A percentile compares a stretch with the other conserved stretches of the same genome.
Conservation (phyloP, 257 asterid species). For the Petunia axillaris region DNA sequence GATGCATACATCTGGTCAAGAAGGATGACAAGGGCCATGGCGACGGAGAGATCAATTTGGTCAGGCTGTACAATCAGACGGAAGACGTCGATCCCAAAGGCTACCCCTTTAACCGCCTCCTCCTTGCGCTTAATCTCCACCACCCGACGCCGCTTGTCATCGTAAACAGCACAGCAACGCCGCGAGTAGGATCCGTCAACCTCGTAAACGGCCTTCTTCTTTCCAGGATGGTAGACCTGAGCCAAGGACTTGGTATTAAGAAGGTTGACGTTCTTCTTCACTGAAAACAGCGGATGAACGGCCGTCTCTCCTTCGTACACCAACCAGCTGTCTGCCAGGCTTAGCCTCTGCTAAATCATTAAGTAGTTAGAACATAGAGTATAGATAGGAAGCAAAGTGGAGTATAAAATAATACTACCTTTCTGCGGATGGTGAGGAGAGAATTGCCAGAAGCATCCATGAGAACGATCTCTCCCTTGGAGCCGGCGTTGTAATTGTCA, state of each 20-base stretch:
- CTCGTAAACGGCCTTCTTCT: slow-evolving; percentile 33
- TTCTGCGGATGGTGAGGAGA: slow-evolving; percentile 74
- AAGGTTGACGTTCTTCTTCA: slow-evolving; percentile 50
- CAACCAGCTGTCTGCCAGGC: slow-evolving; percentile 65
- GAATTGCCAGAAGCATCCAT: slow-evolving; percentile 72
- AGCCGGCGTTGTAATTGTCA: slow-evolving; percentile 64
- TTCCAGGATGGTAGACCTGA: slow-evolving; percentile 31
- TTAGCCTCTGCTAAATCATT: slow-evolving; percentile 45
- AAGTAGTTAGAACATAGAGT: too few relatives aligned
- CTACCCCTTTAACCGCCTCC: slow-evolving; percentile 54
- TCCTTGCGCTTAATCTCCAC: slow-evolving; percentile 76
- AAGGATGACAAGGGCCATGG: slow-evolving; percentile 70
- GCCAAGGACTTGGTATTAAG: slow-evolving; percentile 46
- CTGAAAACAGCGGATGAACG: slow-evolving; percentile 44
- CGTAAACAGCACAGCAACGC: slow-evolving; percentile 59
- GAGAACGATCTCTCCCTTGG: slow-evolving; percentile 50
- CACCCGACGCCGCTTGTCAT: slow-evolving; percentile 51
- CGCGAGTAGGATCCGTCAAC: slow-evolving; percentile 61
- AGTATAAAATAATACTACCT: slow-evolving; percentile 37
- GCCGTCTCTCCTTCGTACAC: slow-evolving; percentile 61
- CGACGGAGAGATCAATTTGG: slow-evolving; percentile 47
- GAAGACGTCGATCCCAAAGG: slow-evolving; percentile 65
- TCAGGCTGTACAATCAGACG: slow-evolving; percentile 55
- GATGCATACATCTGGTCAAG: slow-evolving; percentile 74
- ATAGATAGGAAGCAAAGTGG: too few relatives aligned